Conservation (phyloP, 2,329 filamentous ascomycete genomes). For the Dactylellina haptotyla region DNA sequence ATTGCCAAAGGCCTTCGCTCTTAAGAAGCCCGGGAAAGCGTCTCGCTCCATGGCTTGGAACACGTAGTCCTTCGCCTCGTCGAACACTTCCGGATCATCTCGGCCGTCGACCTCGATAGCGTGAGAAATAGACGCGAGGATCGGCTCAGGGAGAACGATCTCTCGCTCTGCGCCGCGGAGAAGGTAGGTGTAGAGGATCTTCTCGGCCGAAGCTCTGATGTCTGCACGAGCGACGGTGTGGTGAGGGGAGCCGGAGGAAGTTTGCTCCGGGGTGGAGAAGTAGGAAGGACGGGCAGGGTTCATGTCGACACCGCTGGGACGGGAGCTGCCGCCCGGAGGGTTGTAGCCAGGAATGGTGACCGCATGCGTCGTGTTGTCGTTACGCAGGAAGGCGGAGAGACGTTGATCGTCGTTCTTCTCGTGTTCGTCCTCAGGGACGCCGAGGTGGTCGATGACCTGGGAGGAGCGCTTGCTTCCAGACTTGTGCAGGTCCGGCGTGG, state of each 20-base stretch:
- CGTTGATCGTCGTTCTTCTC: conserved; percentile 85
- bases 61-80: conserved; percentile 97
- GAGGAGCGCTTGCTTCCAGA: conserved; percentile 85
- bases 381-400: conserved; percentile 86
- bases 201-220: conserved; percentile 91
- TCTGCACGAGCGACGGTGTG: conserved; percentile 88
- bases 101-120: conserved; percentile 90
- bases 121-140: conserved; percentile 84
- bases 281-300: conserved; percentile 67
- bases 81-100: conserved; percentile 96
- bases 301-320: conserved; percentile 59
- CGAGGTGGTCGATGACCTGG: conserved; percentile 76
- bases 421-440: conserved; percentile 74
- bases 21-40: conserved; percentile 95
- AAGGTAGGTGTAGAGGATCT: conserved; percentile 97
- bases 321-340: conserved; percentile 67
- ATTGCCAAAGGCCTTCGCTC: conserved; percentile 94
- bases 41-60: conserved; percentile 99
- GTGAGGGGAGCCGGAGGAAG: conserved; percentile 80
- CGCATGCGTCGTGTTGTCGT: conserved; percentile 66
- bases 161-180: conserved; percentile 95
- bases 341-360: conserved; percentile 61
- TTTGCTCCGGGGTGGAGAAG: conserved; percentile 71
- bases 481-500: conserved; percentile 89
- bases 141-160: conserved; percentile 88